These are phyloP conservation scores for Daldinia caldariorum DNA, from an alignment of 495 filamentous ascomycete genomes.

Conservation along the genomic window DNA sequence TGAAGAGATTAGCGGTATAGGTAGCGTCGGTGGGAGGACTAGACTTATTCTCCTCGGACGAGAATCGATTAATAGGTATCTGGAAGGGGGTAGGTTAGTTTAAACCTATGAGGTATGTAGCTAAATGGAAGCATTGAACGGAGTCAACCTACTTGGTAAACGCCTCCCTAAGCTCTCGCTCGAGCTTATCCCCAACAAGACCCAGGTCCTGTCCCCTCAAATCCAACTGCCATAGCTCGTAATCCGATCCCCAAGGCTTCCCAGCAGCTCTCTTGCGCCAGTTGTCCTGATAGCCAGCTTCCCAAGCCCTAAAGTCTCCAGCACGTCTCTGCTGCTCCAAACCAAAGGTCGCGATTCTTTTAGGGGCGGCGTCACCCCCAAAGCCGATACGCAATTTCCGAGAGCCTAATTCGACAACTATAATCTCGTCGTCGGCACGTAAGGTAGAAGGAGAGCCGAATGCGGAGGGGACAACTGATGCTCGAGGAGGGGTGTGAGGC, in stretches of 20 bases:
- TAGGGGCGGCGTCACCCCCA: slow-evolving; percentile 78
- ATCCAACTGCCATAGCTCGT: slow-evolving; percentile 87
- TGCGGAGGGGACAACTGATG: slow-evolving; percentile 60
- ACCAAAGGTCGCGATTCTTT: slow-evolving; percentile 75
- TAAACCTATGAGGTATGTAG: slow-evolving; percentile 14
- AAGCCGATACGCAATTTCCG: slow-evolving; percentile 85
- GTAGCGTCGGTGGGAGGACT: slow-evolving; percentile 78
- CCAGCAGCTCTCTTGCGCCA: slow-evolving; percentile 55
- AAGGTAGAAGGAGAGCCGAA: slow-evolving; percentile 78
- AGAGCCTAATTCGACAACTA: slow-evolving; percentile 85
- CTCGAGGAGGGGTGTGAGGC: slow-evolving; percentile 69
- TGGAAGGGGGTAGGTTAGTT: slow-evolving; percentile 42
- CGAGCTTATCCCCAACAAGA: slow-evolving; percentile 87
- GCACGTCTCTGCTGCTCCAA: slow-evolving; percentile 76
- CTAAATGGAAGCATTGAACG: neutral
- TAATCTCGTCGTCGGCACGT: slow-evolving; percentile 82
- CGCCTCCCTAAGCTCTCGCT: slow-evolving; percentile 82
- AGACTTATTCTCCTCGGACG: slow-evolving; percentile 76
- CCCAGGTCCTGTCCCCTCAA: slow-evolving; percentile 76
- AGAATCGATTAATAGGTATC: slow-evolving; percentile 80
- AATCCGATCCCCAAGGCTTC: slow-evolving; percentile 71
- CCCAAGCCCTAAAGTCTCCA: slow-evolving; percentile 83
- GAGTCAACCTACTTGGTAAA: slow-evolving; percentile 70
- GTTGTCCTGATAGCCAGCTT: slow-evolving; percentile 60
- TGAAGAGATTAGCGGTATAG: slow-evolving; percentile 79